Conservation (phyloP, 495 filamentous ascomycete species). For the Penicillium dipodomyicola region DNA sequence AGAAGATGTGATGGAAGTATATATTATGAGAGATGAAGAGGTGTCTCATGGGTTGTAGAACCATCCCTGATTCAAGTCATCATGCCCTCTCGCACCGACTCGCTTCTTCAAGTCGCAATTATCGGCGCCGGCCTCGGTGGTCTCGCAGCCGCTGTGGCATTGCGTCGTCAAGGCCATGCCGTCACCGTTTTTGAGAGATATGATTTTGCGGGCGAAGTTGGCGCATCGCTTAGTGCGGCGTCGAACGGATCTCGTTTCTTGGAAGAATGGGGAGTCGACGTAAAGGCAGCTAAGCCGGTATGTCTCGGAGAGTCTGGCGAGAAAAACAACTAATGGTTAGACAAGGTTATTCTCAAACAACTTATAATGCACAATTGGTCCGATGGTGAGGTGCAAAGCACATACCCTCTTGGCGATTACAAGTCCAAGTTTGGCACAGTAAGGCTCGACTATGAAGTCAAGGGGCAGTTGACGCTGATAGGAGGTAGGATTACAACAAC, state of each 20-base stretch:
- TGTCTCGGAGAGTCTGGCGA: not conserved
- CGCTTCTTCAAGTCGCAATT: slow-evolving; percentile 33
- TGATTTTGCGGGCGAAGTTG: slow-evolving; percentile 32
- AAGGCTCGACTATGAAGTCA: not conserved
- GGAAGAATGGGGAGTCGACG: slow-evolving; percentile 31
- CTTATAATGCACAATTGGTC: slow-evolving; percentile 34
- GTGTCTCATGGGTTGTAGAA: no score
- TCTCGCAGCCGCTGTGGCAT: slow-evolving; percentile 48
- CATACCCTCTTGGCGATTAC: slow-evolving; percentile 30
- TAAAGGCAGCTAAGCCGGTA: slow-evolving; percentile 30
- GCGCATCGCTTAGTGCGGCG: slow-evolving; percentile 28
- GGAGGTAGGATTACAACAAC: slow-evolving; percentile 25
- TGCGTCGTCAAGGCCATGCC: slow-evolving; percentile 51
- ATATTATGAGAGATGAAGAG: not conserved
- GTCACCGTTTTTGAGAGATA: slow-evolving; percentile 43
- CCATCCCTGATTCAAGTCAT: not conserved
- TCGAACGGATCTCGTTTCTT: slow-evolving; percentile 31
- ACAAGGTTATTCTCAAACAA: slow-evolving; percentile 30
- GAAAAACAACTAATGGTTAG: no score
- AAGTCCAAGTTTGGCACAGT: slow-evolving; percentile 30
- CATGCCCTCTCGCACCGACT: slow-evolving; percentile 26
- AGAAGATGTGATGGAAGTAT: not conserved
- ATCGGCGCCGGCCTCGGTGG: slow-evolving; percentile 58
- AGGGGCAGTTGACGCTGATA: no score
- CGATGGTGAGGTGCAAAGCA: slow-evolving; percentile 26